These are phyloP conservation scores for Emmonsia crescens DNA, from an alignment of 2,329 filamentous ascomycete species.

Conservation along the genomic window DNA sequence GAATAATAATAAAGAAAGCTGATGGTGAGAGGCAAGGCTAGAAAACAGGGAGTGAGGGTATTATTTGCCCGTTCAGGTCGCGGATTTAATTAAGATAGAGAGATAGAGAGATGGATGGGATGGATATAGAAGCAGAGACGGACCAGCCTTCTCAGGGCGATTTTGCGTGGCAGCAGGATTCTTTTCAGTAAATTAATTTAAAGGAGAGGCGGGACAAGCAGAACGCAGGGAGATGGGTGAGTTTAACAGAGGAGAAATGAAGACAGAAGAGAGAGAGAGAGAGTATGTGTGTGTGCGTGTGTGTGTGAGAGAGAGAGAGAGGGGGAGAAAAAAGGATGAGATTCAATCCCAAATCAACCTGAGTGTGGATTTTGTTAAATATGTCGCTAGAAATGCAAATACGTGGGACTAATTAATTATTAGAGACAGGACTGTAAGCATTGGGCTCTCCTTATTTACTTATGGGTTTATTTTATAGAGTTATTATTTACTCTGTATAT, in stretches of 20 bases:
- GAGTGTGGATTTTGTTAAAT: neutral
- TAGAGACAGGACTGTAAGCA: neutral
- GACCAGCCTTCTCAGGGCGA: slow-evolving; percentile 4
- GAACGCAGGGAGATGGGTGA: neutral
- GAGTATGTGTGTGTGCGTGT: no score
- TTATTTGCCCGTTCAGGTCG: neutral
- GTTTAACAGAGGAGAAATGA: neutral
- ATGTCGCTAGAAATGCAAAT: neutral
- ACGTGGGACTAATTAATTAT: neutral
- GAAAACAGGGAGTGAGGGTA: neutral
- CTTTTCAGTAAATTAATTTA: slow-evolving; percentile 1
- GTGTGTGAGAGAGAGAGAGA: slow-evolving; percentile 2
- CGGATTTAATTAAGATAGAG: neutral
- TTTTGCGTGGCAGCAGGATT: neutral
- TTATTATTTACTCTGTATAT: no score
- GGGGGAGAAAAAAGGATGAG: neutral
- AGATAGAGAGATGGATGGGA: neutral
- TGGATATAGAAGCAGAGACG: slow-evolving; percentile 3
- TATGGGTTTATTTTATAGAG: neutral
- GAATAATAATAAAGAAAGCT: neutral
- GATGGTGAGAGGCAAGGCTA: neutral
- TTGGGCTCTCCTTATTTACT: neutral
- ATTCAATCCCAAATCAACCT: neutral
- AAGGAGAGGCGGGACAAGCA: slow-evolving; percentile 1
- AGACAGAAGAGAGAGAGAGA: neutral